phyloP scores from a whole-genome alignment of 768 basidiomycete genomes.

The Mycena kentingensis region DNA sequence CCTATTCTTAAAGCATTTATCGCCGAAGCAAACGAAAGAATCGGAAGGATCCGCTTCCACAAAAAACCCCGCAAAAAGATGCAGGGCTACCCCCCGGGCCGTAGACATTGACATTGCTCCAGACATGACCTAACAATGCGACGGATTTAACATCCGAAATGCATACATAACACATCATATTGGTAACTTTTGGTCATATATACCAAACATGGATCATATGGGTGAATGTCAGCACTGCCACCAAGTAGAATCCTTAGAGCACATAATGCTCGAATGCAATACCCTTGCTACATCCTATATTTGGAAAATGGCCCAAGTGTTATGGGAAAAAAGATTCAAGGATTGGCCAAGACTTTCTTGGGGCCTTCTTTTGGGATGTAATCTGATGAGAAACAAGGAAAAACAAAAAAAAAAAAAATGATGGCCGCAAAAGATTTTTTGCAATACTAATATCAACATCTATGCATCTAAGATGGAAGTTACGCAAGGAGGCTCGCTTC shows the following conservation, averaged over 20 bases:
- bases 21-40: too few relatives aligned
- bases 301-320: slow-evolving; percentile 1
- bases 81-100: too few relatives aligned
- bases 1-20: too few relatives aligned
- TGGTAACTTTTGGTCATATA: slow-evolving; percentile 15
- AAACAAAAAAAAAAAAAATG: not conserved
- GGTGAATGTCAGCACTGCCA: slow-evolving; percentile 9
- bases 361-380: not conserved
- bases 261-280: slow-evolving; percentile 19
- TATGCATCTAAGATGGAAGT: slow-evolving; percentile 5
- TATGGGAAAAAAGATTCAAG: not conserved
- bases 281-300: not conserved
- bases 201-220: slow-evolving; percentile 5
- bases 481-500: not conserved
- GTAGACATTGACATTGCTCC: too few relatives aligned
- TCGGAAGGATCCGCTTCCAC: too few relatives aligned
- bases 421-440: too few relatives aligned
- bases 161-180: not conserved
- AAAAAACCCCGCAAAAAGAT: too few relatives aligned
- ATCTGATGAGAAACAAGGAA: not conserved
- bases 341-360: not conserved
- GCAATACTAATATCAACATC: slow-evolving; percentile 2
- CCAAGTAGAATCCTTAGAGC: slow-evolving; percentile 14
- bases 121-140: too few relatives aligned
- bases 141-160: too few relatives aligned